Conservation (phyloP, 495 filamentous ascomycete species). For the Hyaloscypha hepaticicola region DNA sequence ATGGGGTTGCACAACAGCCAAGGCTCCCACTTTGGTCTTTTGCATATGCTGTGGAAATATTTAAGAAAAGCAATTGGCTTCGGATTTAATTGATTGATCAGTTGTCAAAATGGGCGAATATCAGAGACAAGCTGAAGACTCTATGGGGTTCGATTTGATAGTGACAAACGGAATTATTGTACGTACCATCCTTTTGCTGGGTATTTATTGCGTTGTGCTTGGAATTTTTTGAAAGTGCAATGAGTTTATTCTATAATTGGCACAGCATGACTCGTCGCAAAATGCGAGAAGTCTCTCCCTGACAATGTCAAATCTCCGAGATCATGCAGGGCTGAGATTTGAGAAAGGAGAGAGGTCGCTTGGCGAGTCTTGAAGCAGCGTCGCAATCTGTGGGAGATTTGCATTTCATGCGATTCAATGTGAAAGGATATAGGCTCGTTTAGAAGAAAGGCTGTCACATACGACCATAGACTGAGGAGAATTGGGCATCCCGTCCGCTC, state of each 20-base stretch:
- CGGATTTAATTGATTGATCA: not conserved
- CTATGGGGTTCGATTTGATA: conserved; percentile 29
- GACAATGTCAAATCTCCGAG: too few species aligned
- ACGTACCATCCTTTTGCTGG: conserved; percentile 12
- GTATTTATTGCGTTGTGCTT: too few species aligned
- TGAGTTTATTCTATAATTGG: too few species aligned
- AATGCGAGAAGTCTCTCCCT: too few species aligned
- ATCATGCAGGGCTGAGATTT: too few species aligned
- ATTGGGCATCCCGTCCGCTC: conserved; percentile 36
- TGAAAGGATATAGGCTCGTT: conserved; percentile 12
- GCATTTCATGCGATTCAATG: not conserved
- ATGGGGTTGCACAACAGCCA: not conserved
- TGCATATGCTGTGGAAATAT: not conserved
- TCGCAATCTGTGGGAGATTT: not conserved
- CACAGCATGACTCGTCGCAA: too few species aligned
- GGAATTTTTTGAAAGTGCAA: not conserved
- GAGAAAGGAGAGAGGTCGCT: too few species aligned
- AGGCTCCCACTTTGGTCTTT: not conserved
- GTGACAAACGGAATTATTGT: conserved; percentile 26
- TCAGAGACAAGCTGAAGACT: conserved; percentile 5
- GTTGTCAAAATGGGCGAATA: conserved; percentile 5
- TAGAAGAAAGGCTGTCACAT: conserved; percentile 26
- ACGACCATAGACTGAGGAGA: conserved; percentile 31
- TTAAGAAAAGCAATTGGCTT: not conserved
- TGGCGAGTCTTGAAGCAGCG: not conserved